These are phyloP conservation scores for Arabidopsis hybrid DNA, from an alignment of 441 rosid species.

Conservation along the genomic window DNA sequence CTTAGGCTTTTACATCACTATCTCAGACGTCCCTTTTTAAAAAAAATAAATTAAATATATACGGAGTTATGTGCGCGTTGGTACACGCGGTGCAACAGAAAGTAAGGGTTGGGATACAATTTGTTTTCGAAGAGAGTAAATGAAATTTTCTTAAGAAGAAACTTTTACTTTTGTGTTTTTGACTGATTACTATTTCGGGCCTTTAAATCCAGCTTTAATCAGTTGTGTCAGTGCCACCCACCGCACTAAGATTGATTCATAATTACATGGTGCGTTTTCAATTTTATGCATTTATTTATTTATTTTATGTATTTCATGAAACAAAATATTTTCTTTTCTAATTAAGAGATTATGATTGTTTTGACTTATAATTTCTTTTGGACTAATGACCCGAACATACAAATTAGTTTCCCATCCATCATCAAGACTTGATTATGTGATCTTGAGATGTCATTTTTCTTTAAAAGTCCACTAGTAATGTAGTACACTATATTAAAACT, in stretches of 20 bases:
- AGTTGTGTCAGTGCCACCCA: constrained; percentile 70
- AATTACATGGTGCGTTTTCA: constrained; percentile 47
- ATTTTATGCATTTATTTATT: background rate
- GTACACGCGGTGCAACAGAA: constrained; percentile 15
- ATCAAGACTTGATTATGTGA: too few relatives aligned
- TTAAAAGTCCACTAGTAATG: too few relatives aligned
- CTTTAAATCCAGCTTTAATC: constrained; percentile 56
- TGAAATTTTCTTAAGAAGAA: constrained; percentile 21
- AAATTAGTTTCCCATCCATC: too few relatives aligned
- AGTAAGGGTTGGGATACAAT: background rate
- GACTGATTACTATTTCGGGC: constrained; percentile 46
- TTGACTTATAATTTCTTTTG: background rate
- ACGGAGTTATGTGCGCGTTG: background rate
- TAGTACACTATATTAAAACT: too few relatives aligned
- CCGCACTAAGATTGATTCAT: constrained; percentile 84
- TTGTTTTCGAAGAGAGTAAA: constrained; percentile 11
- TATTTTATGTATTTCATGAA: background rate
- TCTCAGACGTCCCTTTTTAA: constrained; percentile 6
- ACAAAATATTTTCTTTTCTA: too few relatives aligned
- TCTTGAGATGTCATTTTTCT: too few relatives aligned
- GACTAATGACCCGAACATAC: too few relatives aligned
- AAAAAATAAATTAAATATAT: background rate
- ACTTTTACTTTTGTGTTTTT: constrained; percentile 38
- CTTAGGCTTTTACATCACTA: constrained; percentile 37
- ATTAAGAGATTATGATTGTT: background rate